A percentile compares a stretch with the other conserved stretches of the same genome.
These are phyloP conservation scores for Chalciporus sphaerocephalus DNA, from an alignment of 768 basidiomycete genomes.

Conservation along the genomic window DNA sequence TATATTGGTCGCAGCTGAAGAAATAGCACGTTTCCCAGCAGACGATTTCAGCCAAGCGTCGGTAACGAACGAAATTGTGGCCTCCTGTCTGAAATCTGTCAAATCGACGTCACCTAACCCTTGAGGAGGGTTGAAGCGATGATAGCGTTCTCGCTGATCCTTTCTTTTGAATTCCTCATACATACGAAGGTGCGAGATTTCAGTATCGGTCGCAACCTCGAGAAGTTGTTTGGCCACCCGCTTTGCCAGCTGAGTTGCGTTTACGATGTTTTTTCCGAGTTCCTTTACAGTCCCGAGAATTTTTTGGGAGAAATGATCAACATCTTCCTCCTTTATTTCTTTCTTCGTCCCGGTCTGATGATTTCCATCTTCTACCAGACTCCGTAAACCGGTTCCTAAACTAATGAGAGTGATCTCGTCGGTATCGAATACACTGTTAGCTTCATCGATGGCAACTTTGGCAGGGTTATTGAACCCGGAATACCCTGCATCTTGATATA, in stretches of 20 bases:
- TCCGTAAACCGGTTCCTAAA: too few relatives aligned
- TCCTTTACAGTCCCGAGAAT: too few relatives aligned
- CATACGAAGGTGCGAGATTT: neutral
- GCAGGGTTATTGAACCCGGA: constrained; percentile 1
- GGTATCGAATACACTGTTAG: too few relatives aligned
- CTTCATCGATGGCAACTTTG: neutral
- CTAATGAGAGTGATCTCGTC: too few relatives aligned
- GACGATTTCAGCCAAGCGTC: neutral
- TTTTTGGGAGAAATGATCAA: too few relatives aligned
- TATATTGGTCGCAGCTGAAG: too few relatives aligned
- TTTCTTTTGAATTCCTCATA: constrained; percentile 1
- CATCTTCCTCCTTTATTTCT: too few relatives aligned
- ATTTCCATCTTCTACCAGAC: too few relatives aligned
- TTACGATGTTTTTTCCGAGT: too few relatives aligned
- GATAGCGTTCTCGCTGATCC: neutral
- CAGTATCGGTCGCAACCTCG: constrained; percentile 1
- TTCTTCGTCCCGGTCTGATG: too few relatives aligned
- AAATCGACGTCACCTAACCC: neutral
- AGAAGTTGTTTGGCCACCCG: neutral
- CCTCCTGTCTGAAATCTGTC: neutral
- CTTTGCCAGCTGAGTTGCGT: neutral
- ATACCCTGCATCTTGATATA: neutral
- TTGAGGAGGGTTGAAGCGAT: constrained; percentile 2
- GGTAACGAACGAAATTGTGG: neutral
- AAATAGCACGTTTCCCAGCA: too few relatives aligned